Percentiles rank a stretch among this genome's conserved stretches.
Evolutionary conservation across 371 early-diverging fungal species (phyloP).

Genomic region (Smittium culicis): DNA sequence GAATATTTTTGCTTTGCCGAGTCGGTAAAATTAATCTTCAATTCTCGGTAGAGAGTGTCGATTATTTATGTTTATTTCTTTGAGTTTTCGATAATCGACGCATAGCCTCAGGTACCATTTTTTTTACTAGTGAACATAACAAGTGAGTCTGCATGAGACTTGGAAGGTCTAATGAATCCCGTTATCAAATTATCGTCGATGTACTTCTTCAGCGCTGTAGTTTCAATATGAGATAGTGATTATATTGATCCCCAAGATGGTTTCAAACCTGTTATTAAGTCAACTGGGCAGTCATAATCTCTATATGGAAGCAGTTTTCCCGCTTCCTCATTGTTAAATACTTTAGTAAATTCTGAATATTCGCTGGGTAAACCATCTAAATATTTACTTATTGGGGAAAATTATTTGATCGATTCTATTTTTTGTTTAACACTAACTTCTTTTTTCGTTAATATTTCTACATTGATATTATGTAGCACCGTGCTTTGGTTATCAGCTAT

Average conservation of each 20-base stretch:
- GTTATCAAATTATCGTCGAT: slow-evolving; percentile 9
- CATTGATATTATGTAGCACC: too few relatives aligned
- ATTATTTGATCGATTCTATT: not conserved
- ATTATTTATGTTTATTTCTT: slow-evolving; percentile 11
- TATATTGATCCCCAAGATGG: slow-evolving; percentile 11
- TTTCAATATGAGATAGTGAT: slow-evolving; percentile 9
- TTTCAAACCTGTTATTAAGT: not conserved
- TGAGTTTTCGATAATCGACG: slow-evolving; percentile 32
- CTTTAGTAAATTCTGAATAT: not conserved
- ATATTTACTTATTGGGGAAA: not conserved
- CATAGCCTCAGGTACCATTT: slow-evolving; percentile 34
- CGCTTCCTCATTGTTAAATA: slow-evolving; percentile 1
- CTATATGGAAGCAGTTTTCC: not conserved
- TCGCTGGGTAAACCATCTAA: not conserved
- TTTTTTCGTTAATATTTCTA: too few relatives aligned
- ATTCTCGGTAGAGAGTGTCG: slow-evolving; percentile 11
- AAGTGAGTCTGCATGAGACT: slow-evolving; percentile 35
- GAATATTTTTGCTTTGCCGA: slow-evolving; percentile 22
- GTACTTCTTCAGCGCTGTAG: slow-evolving; percentile 6
- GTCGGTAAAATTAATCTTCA: slow-evolving; percentile 26
- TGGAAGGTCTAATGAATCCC: slow-evolving; percentile 12
- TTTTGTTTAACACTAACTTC: not conserved
- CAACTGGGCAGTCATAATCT: slow-evolving; percentile 12
- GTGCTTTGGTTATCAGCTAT: too few relatives aligned
- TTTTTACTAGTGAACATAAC: slow-evolving; percentile 39